Base-by-base conservation (phyloP, 2,329 filamentous ascomycete species). In the Aureobasidium sp. region DNA sequence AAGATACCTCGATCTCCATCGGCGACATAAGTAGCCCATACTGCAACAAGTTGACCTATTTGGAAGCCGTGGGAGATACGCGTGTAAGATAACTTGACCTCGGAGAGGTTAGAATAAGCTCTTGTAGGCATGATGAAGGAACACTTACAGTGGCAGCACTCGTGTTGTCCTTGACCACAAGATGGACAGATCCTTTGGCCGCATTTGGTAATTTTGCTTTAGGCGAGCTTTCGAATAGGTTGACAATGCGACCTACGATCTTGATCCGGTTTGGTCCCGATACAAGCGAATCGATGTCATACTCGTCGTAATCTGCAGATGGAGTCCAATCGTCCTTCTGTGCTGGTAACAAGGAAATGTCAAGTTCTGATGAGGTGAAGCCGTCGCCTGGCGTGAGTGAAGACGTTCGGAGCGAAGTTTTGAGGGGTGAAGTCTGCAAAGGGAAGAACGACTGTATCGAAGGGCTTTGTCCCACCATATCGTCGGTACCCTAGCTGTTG, bases 21-120 rank as follows among this genome's bases (percentile, higher is more conserved):
- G n/a, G 78, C 77, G 48, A 85, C 75, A 64, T 83, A 83, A 8
- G 78, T 78, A 1, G 82, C 79, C 81, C 81, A 86, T 9, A 85
- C 70, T 0, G 79, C 81, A 16, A 85, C 73, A 1, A 85, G 75
- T 41, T 79, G 78, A 3, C 83, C 83, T 2, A 86, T 71, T 8
- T 76, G 73, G 5, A 83, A 69, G 42, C 70, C 73, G 71, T 76
- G 80, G 27, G 65, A 70, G 55, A 65, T 67, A 3, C 72, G 70
- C 21, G 72, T 73, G 59, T 80, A 84, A 74, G 80, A 83, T 3
- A 85, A 70, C 50, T 80, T 80, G 45, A 82, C 71, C 80, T 82
- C 44, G 42, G 14, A 11, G 54, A 47, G 48, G 3, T 48, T 3
- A 41, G 16, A 45, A 57, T 63, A 32, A 61, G 62, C 11, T 21